A percentile compares a stretch with the other conserved stretches of the same genome.
Evolutionary conservation across 371 early-diverging fungal species (phyloP).

Genomic region (Apophysomyces trapeziformis): DNA sequence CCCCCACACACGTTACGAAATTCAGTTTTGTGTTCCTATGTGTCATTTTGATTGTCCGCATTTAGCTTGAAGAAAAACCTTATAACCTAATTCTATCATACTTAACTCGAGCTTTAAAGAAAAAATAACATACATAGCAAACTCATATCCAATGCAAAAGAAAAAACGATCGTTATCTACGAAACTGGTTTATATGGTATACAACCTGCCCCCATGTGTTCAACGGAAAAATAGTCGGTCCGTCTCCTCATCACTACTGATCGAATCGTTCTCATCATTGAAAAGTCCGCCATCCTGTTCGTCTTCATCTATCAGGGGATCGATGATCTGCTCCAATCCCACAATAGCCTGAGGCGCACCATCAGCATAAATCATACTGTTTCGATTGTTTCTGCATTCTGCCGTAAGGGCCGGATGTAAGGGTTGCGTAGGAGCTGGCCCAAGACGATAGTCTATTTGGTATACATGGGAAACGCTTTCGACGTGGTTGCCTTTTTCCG

Average conservation of each 20-base stretch:
- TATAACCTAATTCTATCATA: background rate
- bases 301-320: slow-evolving; percentile 21
- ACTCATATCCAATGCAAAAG: too few species aligned
- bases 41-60: slow-evolving; percentile 5
- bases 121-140: background rate
- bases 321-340: slow-evolving; percentile 40
- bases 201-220: background rate
- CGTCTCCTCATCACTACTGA: slow-evolving; percentile 1
- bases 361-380: slow-evolving; percentile 52
- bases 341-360: slow-evolving; percentile 49
- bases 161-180: background rate
- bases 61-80: background rate
- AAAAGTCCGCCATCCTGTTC: slow-evolving; percentile 8
- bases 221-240: slow-evolving; percentile 7
- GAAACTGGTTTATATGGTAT: background rate
- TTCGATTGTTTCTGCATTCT: slow-evolving; percentile 37
- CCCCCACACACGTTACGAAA: too few species aligned
- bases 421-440: slow-evolving; percentile 13
- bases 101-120: background rate
- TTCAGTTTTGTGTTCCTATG: background rate
- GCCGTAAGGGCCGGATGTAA: slow-evolving; percentile 14
- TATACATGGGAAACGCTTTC: background rate
- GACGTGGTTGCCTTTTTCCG: slow-evolving; percentile 43
- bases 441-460: slow-evolving; percentile 1
- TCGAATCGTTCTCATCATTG: background rate